Conservation (phyloP, 2,329 filamentous ascomycete species). For the Lecanicillium sp. region DNA sequence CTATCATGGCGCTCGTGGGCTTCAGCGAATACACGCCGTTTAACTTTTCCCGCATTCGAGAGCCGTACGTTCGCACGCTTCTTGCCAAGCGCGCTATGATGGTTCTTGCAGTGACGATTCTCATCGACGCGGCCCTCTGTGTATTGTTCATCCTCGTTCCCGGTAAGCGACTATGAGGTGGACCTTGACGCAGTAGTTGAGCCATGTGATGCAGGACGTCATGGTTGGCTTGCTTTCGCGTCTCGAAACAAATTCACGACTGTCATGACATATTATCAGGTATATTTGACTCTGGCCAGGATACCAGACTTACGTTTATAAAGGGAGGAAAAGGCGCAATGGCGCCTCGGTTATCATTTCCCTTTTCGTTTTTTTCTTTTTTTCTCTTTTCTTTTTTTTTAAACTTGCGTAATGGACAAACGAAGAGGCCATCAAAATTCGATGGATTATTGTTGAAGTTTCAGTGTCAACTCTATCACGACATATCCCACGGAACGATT, state of each 20-base stretch:
- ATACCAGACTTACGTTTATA: background rate
- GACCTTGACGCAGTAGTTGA: too few relatives aligned
- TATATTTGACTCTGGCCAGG: background rate
- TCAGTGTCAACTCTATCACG: too few relatives aligned
- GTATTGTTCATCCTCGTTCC: conserved; percentile 93
- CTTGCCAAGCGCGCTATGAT: conserved; percentile 76
- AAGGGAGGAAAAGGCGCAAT: too few relatives aligned
- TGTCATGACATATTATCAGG: too few relatives aligned
- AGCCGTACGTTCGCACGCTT: conserved; percentile 83
- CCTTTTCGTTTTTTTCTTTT: background rate
- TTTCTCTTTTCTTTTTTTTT: background rate
- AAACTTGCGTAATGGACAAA: conserved; percentile 4
- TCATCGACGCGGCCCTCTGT: conserved; percentile 75
- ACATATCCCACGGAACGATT: too few relatives aligned
- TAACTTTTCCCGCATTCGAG: conserved; percentile 78
- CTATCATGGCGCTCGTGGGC: conserved; percentile 78
- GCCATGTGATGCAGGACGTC: conserved; percentile 1
- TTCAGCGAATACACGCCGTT: conserved; percentile 96
- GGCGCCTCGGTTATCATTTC: too few relatives aligned
- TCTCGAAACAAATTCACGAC: background rate
- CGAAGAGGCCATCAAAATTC: background rate
- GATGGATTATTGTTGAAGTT: too few relatives aligned
- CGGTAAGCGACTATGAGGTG: conserved; percentile 62
- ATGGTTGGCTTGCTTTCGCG: background rate
- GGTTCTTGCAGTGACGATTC: conserved; percentile 64